These are phyloP conservation scores for Hericium alpestre DNA, from an alignment of 768 basidiomycete genomes.

Conservation along the genomic window DNA sequence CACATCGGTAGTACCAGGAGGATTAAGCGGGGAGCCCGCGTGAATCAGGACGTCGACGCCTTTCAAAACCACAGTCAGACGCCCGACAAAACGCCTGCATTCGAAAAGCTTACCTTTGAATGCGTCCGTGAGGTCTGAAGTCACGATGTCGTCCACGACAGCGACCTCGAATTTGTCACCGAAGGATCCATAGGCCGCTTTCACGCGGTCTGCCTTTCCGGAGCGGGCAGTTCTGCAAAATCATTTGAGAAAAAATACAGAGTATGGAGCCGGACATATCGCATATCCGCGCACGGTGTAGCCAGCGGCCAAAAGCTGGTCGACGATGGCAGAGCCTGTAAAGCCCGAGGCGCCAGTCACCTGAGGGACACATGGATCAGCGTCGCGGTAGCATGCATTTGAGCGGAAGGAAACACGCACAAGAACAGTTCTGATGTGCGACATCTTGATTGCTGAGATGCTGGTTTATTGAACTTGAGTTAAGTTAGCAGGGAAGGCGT, in stretches of 20 bases:
- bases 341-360: constrained; percentile 37
- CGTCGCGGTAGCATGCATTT: no score
- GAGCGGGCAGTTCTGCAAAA: constrained; percentile 13
- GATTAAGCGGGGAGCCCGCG: constrained; percentile 7
- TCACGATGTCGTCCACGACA: constrained; percentile 13
- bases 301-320: constrained; percentile 32
- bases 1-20: constrained; percentile 2
- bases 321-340: constrained; percentile 15
- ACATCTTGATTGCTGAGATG: no score
- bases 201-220: constrained; percentile 8
- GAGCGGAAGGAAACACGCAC: no score
- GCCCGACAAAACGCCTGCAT: no score
- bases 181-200: constrained; percentile 8
- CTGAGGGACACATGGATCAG: constrained; percentile 13
- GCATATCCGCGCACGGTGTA: constrained; percentile 38
- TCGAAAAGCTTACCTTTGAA: constrained; percentile 10
- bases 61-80: background rate
- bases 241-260: background rate
- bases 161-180: constrained; percentile 12
- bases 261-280: no score
- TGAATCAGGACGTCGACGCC: constrained; percentile 11
- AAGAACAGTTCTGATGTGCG: no score
- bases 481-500: no score
- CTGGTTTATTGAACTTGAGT: no score
- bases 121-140: constrained; percentile 12